These are phyloP conservation scores for Trematosphaeria pertusa DNA, from an alignment of 2,329 filamentous ascomycete genomes.

Conservation along the genomic window DNA sequence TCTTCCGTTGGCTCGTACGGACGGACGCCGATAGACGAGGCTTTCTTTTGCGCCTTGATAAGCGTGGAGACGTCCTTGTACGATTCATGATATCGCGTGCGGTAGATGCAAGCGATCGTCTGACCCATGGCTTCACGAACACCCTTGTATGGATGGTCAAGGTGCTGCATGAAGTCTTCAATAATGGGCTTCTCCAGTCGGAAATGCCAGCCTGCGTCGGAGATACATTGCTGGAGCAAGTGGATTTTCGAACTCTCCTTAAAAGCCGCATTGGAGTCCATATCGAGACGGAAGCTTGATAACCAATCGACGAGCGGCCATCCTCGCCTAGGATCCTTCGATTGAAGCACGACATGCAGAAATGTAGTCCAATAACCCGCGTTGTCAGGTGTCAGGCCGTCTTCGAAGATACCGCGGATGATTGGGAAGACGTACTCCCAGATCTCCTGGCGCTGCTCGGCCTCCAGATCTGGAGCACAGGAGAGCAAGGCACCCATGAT, in stretches of 20 bases:
- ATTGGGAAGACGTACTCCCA: conserved; percentile 94
- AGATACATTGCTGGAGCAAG: conserved; percentile 84
- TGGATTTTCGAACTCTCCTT: conserved; percentile 98
- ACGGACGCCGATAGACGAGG: conserved; percentile 82
- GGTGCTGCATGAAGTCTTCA: conserved; percentile 85
- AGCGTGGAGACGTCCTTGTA: conserved; percentile 80
- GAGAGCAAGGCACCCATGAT: conserved; percentile 86
- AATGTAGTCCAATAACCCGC: conserved; percentile 94
- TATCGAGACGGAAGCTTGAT: conserved; percentile 85
- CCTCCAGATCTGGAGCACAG: conserved; percentile 78
- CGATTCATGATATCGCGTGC: conserved; percentile 92
- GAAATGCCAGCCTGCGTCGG: conserved; percentile 95
- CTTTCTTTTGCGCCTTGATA: conserved; percentile 77
- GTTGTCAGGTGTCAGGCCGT: conserved; percentile 93
- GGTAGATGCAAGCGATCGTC: conserved; percentile 85
- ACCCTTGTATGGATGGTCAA: conserved; percentile 97
- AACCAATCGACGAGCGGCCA: conserved; percentile 87
- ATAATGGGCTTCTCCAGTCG: conserved; percentile 86
- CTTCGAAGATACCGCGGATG: conserved; percentile 83
- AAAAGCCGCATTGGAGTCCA: conserved; percentile 95
- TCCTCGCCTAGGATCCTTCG: conserved; percentile 85
- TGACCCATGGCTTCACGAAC: conserved; percentile 94
- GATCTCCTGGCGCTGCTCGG: conserved; percentile 74
- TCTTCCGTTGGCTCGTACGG: conserved; percentile 82
- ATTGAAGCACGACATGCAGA: conserved; percentile 85